Evolutionary conservation across 129 eudicot genomes (phyloP).

Genomic region (Erigeron canadensis): DNA sequence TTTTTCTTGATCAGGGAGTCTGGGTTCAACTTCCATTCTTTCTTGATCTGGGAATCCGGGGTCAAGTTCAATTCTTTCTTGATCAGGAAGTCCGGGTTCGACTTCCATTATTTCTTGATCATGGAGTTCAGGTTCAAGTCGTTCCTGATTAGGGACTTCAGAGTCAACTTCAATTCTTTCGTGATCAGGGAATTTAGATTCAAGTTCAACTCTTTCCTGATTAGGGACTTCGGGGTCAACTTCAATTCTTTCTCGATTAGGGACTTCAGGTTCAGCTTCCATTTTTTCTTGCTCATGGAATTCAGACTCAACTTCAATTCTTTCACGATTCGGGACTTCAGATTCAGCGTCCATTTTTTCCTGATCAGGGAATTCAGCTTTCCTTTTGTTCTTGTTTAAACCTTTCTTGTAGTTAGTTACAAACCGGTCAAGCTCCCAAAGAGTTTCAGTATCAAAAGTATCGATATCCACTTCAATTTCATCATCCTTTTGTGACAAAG

Average conservation of each 20-base stretch:
- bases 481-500: slow-evolving; percentile 73
- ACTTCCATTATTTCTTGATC: slow-evolving; percentile 10
- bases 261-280: slow-evolving; percentile 26
- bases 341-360: slow-evolving; percentile 23
- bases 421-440: slow-evolving; percentile 96
- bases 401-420: slow-evolving; percentile 63
- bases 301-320: slow-evolving; percentile 28
- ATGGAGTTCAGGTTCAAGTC: slow-evolving; percentile 19
- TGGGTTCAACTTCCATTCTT: neutral
- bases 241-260: neutral
- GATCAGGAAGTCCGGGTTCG: slow-evolving; percentile 27
- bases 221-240: neutral
- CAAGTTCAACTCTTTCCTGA: slow-evolving; percentile 22
- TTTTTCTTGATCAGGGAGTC: neutral
- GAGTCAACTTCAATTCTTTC: slow-evolving; percentile 26
- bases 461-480: slow-evolving; percentile 97
- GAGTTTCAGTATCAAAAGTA: slow-evolving; percentile 82
- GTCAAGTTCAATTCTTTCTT: neutral
- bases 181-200: slow-evolving; percentile 1
- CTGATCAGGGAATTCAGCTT: slow-evolving; percentile 46
- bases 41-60: neutral
- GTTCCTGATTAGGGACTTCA: neutral
- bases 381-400: slow-evolving; percentile 69
- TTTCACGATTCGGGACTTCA: slow-evolving; percentile 4
- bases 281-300: slow-evolving; percentile 5